Percentiles rank a stretch among this genome's conserved stretches.
phyloP scores from a whole-genome alignment of 2,329 filamentous ascomycete genomes.

The Calonectria crousiana region DNA sequence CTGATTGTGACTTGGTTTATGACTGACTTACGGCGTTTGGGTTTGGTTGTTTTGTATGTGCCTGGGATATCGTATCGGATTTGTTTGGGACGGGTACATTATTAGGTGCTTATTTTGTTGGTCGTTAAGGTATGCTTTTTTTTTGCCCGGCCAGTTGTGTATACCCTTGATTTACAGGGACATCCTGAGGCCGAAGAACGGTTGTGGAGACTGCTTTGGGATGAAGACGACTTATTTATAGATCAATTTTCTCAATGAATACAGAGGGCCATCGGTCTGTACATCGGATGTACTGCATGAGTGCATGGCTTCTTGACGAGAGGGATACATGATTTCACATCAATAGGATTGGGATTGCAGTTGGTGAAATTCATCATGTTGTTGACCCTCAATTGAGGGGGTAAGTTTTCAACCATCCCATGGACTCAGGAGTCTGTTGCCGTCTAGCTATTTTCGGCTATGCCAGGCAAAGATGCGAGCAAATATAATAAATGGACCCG shows the following conservation, averaged over 20 bases:
- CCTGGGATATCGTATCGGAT: not conserved
- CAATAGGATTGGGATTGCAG: not conserved
- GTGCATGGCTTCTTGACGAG: not conserved
- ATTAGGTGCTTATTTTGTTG: not conserved
- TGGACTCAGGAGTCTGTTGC: not conserved
- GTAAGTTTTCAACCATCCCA: not conserved
- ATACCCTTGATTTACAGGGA: not conserved
- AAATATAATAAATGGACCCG: conserved; percentile 10
- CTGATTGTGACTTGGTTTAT: not conserved
- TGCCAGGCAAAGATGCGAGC: conserved; percentile 26
- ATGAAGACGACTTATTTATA: not conserved
- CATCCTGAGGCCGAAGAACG: too few relatives aligned
- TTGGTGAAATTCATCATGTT: not conserved
- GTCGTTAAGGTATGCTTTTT: not conserved
- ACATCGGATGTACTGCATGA: not conserved
- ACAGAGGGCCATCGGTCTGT: not conserved
- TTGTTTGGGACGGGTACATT: not conserved
- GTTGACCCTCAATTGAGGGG: not conserved
- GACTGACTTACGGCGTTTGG: not conserved
- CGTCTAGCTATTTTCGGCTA: conserved; percentile 33
- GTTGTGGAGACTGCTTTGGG: not conserved
- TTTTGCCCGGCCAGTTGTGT: not conserved
- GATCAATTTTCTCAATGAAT: not conserved
- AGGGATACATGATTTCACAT: not conserved
- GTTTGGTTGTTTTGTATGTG: not conserved